Conservation (phyloP, 2,329 filamentous ascomycete genomes). For the Fusarium sp. region DNA sequence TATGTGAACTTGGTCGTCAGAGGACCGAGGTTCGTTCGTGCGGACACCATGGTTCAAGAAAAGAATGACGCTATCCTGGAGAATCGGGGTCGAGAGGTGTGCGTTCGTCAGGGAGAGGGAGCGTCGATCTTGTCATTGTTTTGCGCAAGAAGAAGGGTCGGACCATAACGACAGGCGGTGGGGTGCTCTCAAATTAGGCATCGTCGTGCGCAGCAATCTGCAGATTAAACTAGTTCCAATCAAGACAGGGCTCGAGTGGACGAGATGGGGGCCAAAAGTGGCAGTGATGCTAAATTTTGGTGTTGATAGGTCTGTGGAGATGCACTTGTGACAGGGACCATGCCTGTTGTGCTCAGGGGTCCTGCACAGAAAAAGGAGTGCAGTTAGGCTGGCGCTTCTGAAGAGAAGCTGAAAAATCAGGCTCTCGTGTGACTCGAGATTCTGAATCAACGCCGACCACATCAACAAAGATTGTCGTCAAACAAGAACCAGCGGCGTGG, state of each 20-base stretch:
- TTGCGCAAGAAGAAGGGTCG: background rate
- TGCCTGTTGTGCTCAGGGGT: background rate
- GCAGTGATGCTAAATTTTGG: background rate
- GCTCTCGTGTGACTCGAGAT: background rate
- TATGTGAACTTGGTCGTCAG: slow-evolving; percentile 40
- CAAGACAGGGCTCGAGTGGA: background rate
- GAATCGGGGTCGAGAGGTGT: background rate
- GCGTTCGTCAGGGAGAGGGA: background rate
- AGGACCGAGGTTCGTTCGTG: slow-evolving; percentile 38
- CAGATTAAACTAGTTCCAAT: background rate
- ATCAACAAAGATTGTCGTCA: background rate
- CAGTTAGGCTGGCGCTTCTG: background rate
- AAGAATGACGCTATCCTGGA: background rate
- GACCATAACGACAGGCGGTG: background rate
- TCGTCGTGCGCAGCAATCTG: background rate
- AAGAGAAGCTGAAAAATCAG: background rate
- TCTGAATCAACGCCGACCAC: background rate
- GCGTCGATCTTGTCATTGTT: background rate
- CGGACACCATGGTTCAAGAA: background rate
- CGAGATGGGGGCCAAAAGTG: background rate
- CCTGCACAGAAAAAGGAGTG: background rate
- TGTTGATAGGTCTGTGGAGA: background rate
- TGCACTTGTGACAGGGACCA: background rate
- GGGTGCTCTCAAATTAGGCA: background rate
- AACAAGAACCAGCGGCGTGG: background rate